phyloP scores from a whole-genome alignment of 2,329 filamentous ascomycete genomes.

The Exophiala lecanii-corni region DNA sequence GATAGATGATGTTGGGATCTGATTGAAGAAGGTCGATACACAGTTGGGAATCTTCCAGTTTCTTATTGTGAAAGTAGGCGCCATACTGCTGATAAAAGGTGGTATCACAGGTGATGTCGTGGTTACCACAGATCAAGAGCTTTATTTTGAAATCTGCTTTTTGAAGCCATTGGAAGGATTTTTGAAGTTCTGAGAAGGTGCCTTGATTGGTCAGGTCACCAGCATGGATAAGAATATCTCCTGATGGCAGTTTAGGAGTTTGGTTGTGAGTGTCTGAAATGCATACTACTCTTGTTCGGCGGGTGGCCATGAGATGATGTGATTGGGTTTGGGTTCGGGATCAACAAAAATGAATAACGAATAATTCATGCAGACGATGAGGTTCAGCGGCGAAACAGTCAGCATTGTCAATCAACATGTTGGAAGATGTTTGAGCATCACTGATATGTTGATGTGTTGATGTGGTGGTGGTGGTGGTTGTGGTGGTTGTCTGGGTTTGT shows the following conservation, averaged over 20 bases:
- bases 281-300: slow-evolving; percentile 33
- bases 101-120: slow-evolving; percentile 33
- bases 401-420: too few species aligned
- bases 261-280: slow-evolving; percentile 45
- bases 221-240: slow-evolving; percentile 46
- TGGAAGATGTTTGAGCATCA: too few species aligned
- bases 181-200: slow-evolving; percentile 39
- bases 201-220: slow-evolving; percentile 48
- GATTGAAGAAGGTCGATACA: slow-evolving; percentile 42
- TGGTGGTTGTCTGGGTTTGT: too few species aligned
- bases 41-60: slow-evolving; percentile 41
- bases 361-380: too few species aligned
- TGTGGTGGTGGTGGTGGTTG: too few species aligned
- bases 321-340: too few species aligned
- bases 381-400: too few species aligned
- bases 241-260: slow-evolving; percentile 35
- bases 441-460: too few species aligned
- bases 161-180: slow-evolving; percentile 40
- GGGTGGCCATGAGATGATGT: slow-evolving; percentile 12
- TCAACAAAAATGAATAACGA: too few species aligned
- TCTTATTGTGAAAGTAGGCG: slow-evolving; percentile 39
- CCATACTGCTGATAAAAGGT: slow-evolving; percentile 43
- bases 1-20: slow-evolving; percentile 46
- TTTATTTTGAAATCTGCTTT: slow-evolving; percentile 40
- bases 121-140: slow-evolving; percentile 46